Base-by-base conservation (phyloP, 2,329 filamentous ascomycete species). In the Domatiomyces catenatus region DNA sequence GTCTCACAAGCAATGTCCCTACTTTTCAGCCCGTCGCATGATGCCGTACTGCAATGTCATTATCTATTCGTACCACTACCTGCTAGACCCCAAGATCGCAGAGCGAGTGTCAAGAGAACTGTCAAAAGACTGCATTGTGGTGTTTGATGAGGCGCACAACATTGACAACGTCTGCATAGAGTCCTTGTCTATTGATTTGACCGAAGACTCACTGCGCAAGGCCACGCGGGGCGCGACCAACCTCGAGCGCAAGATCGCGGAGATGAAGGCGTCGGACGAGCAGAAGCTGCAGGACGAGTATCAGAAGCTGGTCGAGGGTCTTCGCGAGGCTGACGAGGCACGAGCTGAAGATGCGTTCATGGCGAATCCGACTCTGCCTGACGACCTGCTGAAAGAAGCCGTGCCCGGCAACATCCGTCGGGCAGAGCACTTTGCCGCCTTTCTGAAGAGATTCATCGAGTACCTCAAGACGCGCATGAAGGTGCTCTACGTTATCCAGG, bases 141-240 rank as follows among this genome's bases (percentile, higher is more conserved):
- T 98, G 2, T 98, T 98, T 58, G 92, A 98, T 62, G 92, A 98
- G 67, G 92, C 92, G 12, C 92, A 98, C 71, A 98, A 98, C 63
- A 98, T 98, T 60, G 92, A 98, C 74, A 98, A 98, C 64, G 92
- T 98, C 52, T 98, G 93, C 65, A 98, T 98, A 58, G 92, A 98
- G 64, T 90, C 92, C 1, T 71, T 96, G 10, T 98, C 92, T 63
- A 96, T 94, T 43, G 92, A 98, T 61, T 79, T 98, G 51, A 96
- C 90, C 0, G 89, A 98, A 63, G 92, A 96, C 59, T 95, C 90
- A 0, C 67, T 98, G 49, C 80, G 89, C 19, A 94, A 87, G 68
- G 92, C 92, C 18, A 89, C 88, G 1, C 77, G 88, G 57, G 92
- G 92, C 4, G 93, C 90, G 10, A 83, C 83, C 57, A 96, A 94